Percentiles rank a stretch among this genome's conserved stretches.
Evolutionary conservation across 345 rosid species (phyloP).

Genomic region (Eucalyptus fibrosa): DNA sequence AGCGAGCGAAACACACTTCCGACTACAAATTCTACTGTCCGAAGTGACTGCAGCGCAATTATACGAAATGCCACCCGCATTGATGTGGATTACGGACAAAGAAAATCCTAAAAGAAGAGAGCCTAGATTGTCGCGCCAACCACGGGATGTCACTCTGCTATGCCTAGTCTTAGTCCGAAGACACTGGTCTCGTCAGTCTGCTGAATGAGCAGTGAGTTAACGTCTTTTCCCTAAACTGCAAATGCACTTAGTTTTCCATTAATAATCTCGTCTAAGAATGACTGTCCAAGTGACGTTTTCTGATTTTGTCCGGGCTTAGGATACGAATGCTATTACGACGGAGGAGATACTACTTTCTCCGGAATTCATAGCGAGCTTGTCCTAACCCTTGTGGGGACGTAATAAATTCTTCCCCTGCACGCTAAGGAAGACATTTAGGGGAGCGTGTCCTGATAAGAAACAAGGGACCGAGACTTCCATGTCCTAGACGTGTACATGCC

Average conservation of each 20-base stretch:
- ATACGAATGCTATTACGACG: background rate
- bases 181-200: background rate
- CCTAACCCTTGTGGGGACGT: background rate
- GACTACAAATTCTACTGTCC: background rate
- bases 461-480: background rate
- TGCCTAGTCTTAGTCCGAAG: background rate
- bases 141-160: background rate
- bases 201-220: background rate
- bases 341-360: background rate
- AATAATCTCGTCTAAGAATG: background rate
- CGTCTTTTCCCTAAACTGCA: background rate
- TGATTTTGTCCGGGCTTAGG: background rate
- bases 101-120: background rate
- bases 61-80: background rate
- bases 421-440: background rate
- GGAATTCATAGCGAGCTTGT: background rate
- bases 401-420: background rate
- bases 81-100: background rate
- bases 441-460: background rate
- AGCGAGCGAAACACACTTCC: background rate
- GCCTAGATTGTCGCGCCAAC: background rate
- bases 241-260: background rate
- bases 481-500: background rate
- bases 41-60: background rate
- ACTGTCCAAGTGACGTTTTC: background rate